Evolutionary conservation across 179 eudicot genomes (phyloP), one percentile per base, ranked within the genome.

Genomic region (Monotropa hypopitys): DNA sequence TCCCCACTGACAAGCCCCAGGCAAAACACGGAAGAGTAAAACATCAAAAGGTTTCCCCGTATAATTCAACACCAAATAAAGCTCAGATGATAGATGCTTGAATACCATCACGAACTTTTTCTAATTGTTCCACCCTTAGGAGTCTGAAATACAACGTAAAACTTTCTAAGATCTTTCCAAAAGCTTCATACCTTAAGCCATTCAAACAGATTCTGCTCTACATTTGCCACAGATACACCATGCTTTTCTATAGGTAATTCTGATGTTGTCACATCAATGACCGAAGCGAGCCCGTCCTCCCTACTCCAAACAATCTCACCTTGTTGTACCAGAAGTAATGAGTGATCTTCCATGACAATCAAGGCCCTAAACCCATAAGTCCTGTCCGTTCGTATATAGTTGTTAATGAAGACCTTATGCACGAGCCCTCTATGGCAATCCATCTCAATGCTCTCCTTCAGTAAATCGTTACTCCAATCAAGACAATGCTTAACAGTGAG

Each of bases 281-380:
- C 79, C 46, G 99, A 96, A 75, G 98, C 98, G 74, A 96, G 97
- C 62, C 94, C 98, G 80, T 96, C 99, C 84, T 96, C 99, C 81
- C 99, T 91, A 74, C 86, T 88, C 99, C 99, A 96, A 53, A 96
- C 98, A 83, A 93, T 88, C 76, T 80, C 91, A 72, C 98, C 98
- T 87, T 96, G 99, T 85, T 96, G 99, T 72, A 96, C 76, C 79
- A 96, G 81, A 84, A 92, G 77, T 70, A 96, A 78, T 33, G 98
- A 94, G 84, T 96, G 94, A 86, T 96, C 99, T 88, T 94, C 99
- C 99, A 94, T 94, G 72, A 93, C 96, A 85, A 96, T 89, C 86
- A 96, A 87, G 16, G 94, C 99, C 89, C 99, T 90, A 79, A 94
- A 96, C 13, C 99, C 99, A 77, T 87, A 59, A 74, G 99, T 89